phyloP scores from a whole-genome alignment of 305 asterid genomes.

The Solanum hybrid region DNA sequence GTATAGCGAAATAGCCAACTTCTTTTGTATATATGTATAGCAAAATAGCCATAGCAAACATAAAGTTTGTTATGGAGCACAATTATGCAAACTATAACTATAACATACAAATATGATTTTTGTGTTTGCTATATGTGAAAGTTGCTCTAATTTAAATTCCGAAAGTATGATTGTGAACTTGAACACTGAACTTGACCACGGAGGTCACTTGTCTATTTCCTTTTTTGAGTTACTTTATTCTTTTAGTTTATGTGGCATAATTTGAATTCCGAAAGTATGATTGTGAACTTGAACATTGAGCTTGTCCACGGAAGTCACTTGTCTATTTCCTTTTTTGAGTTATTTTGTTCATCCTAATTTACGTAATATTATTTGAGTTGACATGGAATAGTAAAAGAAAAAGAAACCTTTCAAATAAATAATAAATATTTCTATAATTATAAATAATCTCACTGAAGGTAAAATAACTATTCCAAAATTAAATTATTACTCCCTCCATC shows the following conservation, averaged over 20 bases:
- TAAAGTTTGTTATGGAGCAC: too few species aligned
- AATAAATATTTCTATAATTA: too few species aligned
- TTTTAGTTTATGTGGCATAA: not conserved
- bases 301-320: not conserved
- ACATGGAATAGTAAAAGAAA: too few species aligned
- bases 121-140: too few species aligned
- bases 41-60: too few species aligned
- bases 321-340: not conserved
- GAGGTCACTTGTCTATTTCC: not conserved
- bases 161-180: not conserved
- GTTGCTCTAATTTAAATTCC: too few species aligned
- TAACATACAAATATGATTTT: too few species aligned
- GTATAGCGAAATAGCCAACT: too few species aligned
- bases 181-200: not conserved
- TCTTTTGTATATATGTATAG: too few species aligned
- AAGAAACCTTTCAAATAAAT: not conserved
- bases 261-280: not conserved
- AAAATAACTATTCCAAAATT: not conserved
- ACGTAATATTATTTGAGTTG: not conserved
- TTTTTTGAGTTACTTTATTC: not conserved
- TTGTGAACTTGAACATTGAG: not conserved
- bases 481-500: too few species aligned
- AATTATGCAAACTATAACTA: too few species aligned
- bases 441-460: not conserved
- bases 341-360: not conserved